Evolutionary conservation across 345 rosid genomes (phyloP), one percentile per base, ranked within the genome.

Genomic region (Camelina hispida): DNA sequence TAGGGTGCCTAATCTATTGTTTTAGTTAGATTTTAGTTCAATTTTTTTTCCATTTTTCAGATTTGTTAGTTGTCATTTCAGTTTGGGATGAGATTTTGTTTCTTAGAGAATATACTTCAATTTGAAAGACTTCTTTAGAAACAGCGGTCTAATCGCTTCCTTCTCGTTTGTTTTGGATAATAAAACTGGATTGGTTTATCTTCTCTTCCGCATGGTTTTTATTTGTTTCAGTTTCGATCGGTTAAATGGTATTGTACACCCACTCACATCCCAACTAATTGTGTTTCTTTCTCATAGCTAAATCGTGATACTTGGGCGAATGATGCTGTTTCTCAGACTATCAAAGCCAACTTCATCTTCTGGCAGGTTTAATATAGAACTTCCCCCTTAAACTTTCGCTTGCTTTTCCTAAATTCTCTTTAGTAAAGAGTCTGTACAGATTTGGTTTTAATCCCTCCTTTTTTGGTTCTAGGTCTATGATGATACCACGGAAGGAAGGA

Each of bases 291-390:
- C 37, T 86, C 77, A 79, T 93, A 77, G 99, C 97, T 96, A 75
- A 96, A 96, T 80, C 85, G 99, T 69, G 98, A 96, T 81, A 96
- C 99, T 25, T 96, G 99, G 99, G 98, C 95, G 66, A 89, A 96
- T 81, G 97, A 88, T 74, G 93, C 98, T 55, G 97, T 96, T 75
- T 83, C 95, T 64, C 92, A 93, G 77, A 93, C 98, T 47, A 78
- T 93, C 68, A 83, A 84, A 72, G 87, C 96, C 25, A 93, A 91
- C 74, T 95, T 95, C 81, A 87, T 92, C 81, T 96, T 93, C 84
- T 96, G 97, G 97, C 99, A 96, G 97, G 98, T 95, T 30, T 40
- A 42, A 53, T 48, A 38, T 56, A 37, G 4, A 46, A 47, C 58
- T 56, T 46, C 13, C 23, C 62, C 40, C n/a, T 15, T 22, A 32